phyloP scores from a whole-genome alignment of 2,329 filamentous ascomycete genomes.

The Paraphoma sp. region DNA sequence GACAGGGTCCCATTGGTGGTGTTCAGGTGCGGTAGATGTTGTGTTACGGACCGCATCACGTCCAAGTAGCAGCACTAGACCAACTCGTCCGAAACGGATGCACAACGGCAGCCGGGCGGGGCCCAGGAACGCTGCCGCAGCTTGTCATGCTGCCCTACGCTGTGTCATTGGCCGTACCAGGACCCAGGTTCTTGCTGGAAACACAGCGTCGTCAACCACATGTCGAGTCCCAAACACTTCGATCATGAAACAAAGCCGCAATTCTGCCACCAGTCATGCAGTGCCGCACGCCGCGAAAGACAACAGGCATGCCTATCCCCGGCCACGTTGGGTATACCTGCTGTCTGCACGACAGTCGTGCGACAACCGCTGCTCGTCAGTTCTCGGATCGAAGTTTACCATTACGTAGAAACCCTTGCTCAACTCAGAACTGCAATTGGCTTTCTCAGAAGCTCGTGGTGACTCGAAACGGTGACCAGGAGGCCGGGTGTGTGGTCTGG shows the following conservation, averaged over 20 bases:
- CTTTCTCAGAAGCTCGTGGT: not conserved
- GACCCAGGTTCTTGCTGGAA: constrained; percentile 14
- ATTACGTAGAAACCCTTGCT: not conserved
- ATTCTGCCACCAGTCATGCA: not conserved
- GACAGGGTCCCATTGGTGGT: not conserved
- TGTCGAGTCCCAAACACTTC: not conserved
- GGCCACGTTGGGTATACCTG: too few relatives aligned
- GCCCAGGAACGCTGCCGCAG: not conserved
- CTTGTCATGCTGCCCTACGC: constrained; percentile 13
- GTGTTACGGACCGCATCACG: not conserved
- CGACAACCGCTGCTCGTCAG: not conserved
- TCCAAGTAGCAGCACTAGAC: not conserved
- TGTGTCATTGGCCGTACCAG: constrained; percentile 22
- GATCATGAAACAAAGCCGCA: not conserved
- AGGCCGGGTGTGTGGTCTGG: not conserved
- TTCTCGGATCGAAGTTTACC: not conserved
- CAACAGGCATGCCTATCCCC: not conserved
- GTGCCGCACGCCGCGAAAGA: not conserved
- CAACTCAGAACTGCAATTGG: not conserved
- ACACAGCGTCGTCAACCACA: constrained; percentile 13
- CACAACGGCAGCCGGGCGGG: constrained; percentile 4
- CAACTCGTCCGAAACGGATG: constrained; percentile 9
- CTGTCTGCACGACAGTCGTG: not conserved
- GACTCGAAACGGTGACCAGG: constrained; percentile 9
- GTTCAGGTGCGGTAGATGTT: not conserved